Evolutionary conservation across 345 rosid genomes (phyloP), one percentile per base, ranked within the genome.

Genomic region (Populus pruinosa): DNA sequence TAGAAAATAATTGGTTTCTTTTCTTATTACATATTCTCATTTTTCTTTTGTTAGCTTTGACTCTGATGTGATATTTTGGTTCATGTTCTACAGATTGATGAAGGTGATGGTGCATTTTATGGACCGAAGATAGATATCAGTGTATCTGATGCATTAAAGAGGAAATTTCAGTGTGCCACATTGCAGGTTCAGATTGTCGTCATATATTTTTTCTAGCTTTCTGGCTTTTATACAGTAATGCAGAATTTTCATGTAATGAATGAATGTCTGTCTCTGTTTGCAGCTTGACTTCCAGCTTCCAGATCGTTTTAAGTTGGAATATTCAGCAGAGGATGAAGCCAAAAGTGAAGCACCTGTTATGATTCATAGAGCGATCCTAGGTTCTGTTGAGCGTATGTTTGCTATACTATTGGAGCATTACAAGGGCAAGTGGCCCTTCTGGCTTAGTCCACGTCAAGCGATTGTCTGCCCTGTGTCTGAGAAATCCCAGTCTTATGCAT

Each of bases 271-370:
- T 73, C 70, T 73, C 53, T 82, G 68, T 50, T 79, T 79, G 71
- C 97, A 96, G 99, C 93, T 96, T 79, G 99, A 96, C 85, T 92
- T 96, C 85, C 97, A 93, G 81, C 99, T 92, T 67, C 98, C 99
- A 65, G 83, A 78, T n/a, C 91, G 89, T 69, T 93, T 93, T 73
- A 85, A 88, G 69, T 76, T 93, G 87, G 92, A 90, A 71, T 96
- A 91, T 87, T 90, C 97, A 20, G 91, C 92, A 6, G 98, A 94
- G 77, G 97, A 92, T 79, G 99, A 94, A 86, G 94, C 91, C 49
- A 92, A 91, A 86, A 86, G 79, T 71, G 92, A 87, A 76, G 87
- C 83, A 76, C 97, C 98, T 82, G 97, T 96, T 59, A 94, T 96
- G 97, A 88, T 96, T 77, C 99, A 96, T 80, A 88, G 99, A 82